phyloP scores from a whole-genome alignment of 805 yeast species.

The Candida koratica region DNA sequence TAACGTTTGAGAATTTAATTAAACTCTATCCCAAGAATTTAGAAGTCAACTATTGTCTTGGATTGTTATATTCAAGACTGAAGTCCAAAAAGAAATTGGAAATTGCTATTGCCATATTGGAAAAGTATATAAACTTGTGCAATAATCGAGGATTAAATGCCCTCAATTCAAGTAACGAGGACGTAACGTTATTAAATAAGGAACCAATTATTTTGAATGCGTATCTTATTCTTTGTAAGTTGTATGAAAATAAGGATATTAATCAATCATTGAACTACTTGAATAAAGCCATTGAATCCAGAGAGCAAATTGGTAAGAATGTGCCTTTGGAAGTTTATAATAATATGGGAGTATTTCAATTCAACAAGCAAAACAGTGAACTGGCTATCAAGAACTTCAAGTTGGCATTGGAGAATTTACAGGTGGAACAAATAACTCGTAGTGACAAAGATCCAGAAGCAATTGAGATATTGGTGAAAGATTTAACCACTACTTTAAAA shows the following conservation, averaged over 20 bases:
- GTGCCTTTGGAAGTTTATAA: constrained; percentile 62
- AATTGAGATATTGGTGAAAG: constrained; percentile 23
- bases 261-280: constrained; percentile 65
- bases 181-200: constrained; percentile 25
- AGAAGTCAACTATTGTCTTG: constrained; percentile 74
- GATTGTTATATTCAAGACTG: constrained; percentile 63
- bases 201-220: constrained; percentile 66
- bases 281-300: constrained; percentile 54
- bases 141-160: constrained; percentile 41
- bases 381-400: constrained; percentile 57
- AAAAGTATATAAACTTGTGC: constrained; percentile 63
- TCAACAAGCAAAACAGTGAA: constrained; percentile 56
- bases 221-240: constrained; percentile 60
- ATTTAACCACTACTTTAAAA: constrained; percentile 28
- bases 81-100: constrained; percentile 38
- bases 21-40: constrained; percentile 62
- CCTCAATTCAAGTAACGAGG: constrained; percentile 11
- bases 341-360: constrained; percentile 81
- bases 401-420: constrained; percentile 40
- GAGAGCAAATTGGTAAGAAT: constrained; percentile 39
- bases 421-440: constrained; percentile 14
- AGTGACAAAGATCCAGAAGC: constrained; percentile 41
- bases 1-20: constrained; percentile 74
- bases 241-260: constrained; percentile 64
- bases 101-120: constrained; percentile 60